Percentiles rank a stretch among this genome's conserved stretches.
Conservation (phyloP, 2,329 filamentous ascomycete genomes). For the Neophaeococcomyces mojaviensis region DNA sequence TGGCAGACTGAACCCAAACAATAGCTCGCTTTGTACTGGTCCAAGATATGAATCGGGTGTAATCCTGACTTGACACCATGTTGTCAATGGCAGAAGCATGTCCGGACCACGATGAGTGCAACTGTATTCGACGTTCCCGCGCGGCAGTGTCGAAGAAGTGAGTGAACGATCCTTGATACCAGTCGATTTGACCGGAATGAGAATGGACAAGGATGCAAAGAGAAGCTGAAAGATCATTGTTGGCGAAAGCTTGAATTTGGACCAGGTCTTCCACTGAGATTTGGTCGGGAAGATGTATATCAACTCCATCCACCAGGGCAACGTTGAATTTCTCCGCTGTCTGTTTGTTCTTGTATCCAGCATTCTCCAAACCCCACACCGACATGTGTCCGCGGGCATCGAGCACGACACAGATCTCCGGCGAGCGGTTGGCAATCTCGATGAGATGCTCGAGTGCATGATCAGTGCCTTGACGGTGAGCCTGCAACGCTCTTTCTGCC, state of each 20-base stretch:
- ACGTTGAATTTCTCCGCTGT: slow-evolving; percentile 74
- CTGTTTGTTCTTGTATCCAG: slow-evolving; percentile 61
- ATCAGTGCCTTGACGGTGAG: slow-evolving; percentile 52
- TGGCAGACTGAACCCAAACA: slow-evolving; percentile 66
- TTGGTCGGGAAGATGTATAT: slow-evolving; percentile 23
- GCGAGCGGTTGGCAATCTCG: slow-evolving; percentile 73
- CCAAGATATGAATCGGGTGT: slow-evolving; percentile 70
- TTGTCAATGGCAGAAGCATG: slow-evolving; percentile 76
- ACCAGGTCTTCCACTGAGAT: slow-evolving; percentile 46
- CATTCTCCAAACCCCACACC: slow-evolving; percentile 84
- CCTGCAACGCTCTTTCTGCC: slow-evolving; percentile 67
- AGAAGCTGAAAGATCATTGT: slow-evolving; percentile 51
- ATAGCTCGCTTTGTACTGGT: slow-evolving; percentile 72
- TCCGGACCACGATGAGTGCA: slow-evolving; percentile 69
- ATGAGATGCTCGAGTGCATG: slow-evolving; percentile 76
- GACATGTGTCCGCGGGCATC: slow-evolving; percentile 82
- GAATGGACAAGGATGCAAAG: slow-evolving; percentile 72
- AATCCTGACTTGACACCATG: slow-evolving; percentile 56
- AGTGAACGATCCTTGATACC: slow-evolving; percentile 71
- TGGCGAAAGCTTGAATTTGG: slow-evolving; percentile 67
- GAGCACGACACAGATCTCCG: slow-evolving; percentile 79
- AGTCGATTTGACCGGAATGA: slow-evolving; percentile 76
- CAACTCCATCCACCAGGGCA: slow-evolving; percentile 61
- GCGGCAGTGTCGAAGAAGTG: slow-evolving; percentile 66
- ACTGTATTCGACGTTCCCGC: slow-evolving; percentile 50